A percentile compares a stretch with the other conserved stretches of the same genome.
Conservation (phyloP, 306 rosid genomes). For the Quercus suber region DNA sequence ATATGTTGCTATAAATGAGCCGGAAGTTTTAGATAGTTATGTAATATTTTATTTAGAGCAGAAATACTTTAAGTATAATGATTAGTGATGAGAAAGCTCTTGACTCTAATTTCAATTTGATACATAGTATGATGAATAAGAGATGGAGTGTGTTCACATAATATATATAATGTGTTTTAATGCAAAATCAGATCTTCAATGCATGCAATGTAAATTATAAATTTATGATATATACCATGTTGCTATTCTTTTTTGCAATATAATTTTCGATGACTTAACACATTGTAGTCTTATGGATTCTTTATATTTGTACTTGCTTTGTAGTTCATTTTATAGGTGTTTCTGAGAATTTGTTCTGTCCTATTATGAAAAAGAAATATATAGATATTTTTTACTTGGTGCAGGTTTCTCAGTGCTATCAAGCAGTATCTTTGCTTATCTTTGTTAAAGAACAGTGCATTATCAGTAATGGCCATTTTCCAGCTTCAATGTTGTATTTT, state of each 20-base stretch:
- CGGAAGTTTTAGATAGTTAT: too few species aligned
- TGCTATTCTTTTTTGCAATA: background rate
- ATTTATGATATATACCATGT: background rate
- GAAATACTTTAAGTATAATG: background rate
- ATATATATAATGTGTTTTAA: background rate
- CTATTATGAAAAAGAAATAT: conserved; percentile 18
- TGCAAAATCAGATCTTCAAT: background rate
- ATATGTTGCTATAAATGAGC: too few species aligned
- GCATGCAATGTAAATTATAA: background rate
- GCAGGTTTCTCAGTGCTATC: conserved; percentile 86
- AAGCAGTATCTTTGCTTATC: conserved; percentile 96
- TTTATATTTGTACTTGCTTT: background rate
- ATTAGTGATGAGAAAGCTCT: background rate
- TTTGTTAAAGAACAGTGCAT: conserved; percentile 88
- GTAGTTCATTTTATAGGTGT: background rate
- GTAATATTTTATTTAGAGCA: too few species aligned
- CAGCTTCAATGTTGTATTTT: conserved; percentile 96
- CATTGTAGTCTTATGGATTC: background rate
- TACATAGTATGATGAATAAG: background rate
- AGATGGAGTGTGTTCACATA: background rate
- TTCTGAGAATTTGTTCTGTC: background rate
- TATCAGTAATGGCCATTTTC: conserved; percentile 94
- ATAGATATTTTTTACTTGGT: conserved; percentile 29
- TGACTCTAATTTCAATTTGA: background rate
- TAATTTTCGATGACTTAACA: background rate